Base-by-base conservation (phyloP, 257 asterid species). In the Cynanchum wilfordii region DNA sequence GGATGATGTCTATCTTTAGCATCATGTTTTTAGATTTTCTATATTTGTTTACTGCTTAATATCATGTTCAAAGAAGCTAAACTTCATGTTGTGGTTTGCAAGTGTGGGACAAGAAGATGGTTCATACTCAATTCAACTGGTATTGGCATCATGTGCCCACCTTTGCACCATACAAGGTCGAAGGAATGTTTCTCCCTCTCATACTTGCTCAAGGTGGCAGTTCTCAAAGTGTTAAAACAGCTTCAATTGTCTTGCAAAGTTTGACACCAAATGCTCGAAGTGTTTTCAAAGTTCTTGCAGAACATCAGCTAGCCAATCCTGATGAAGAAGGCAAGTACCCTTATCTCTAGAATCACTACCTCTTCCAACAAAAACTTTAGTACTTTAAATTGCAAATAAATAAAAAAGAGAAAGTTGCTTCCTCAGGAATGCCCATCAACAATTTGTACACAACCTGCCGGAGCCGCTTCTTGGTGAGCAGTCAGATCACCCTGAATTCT, bases 101-200 rank as follows among this genome's bases (percentile, higher is more conserved):
- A 93, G 98, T 91, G 75, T 94, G 98, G 99, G 91, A 90, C 85
- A 91, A 92, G 86, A 94, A 88, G 89, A 94, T 92, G 99, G 97
- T 90, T 52, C 96, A 94, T 82, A 91, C 90, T 44, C 95, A 90
- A 86, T 94, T 92, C 89, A 89, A 92, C 72, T 94, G 99, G 99
- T 91, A 87, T 80, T 91, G 99, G 99, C 83, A 78, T 81, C 98
- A 92, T 70, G 96, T 88, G 69, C 99, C 99, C 51, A 94, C 99
- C 11, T 94, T 84, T 71, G 92, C 93, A 59, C 92, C 97, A 40
- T 90, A 91, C 89, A 89, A 86, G 75, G 85, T 86, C 10, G 98
- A 94, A 88, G 96, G 95, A 76, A 82, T 79, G 78, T 94, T 91
- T 81, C 79, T 81, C 68, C 97, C 99, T 52, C 84, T 87, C 62